These are phyloP conservation scores for Bipolaris oryzae DNA, from an alignment of 2,329 filamentous ascomycete species.

Conservation along the genomic window DNA sequence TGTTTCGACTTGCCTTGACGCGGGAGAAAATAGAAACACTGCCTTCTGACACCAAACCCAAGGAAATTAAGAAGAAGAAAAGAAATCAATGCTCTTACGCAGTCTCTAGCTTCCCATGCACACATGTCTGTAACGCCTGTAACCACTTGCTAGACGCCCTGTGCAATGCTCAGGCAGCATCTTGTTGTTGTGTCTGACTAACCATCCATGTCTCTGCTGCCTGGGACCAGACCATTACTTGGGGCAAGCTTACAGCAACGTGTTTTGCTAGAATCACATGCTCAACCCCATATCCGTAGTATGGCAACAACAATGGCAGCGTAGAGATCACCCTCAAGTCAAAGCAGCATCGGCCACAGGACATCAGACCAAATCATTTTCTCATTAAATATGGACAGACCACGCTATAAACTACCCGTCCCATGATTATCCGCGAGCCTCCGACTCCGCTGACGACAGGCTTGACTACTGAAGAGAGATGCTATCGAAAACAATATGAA, in stretches of 20 bases:
- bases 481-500: constrained; percentile 11
- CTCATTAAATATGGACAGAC: constrained; percentile 14
- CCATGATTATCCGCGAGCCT: constrained; percentile 10
- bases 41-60: no score
- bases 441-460: constrained; percentile 22
- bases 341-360: neutral
- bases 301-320: neutral
- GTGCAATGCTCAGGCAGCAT: no score
- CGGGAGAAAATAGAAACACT: neutral
- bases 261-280: no score
- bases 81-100: neutral
- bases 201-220: no score
- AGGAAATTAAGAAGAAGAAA: neutral
- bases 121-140: no score
- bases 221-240: no score
- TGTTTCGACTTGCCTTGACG: neutral
- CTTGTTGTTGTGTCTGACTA: no score
- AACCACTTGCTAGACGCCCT: no score
- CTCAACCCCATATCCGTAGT: no score
- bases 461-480: constrained; percentile 7
- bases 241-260: no score
- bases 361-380: constrained; percentile 16
- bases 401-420: constrained; percentile 8
- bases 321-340: constrained; percentile 8
- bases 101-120: no score